Evolutionary conservation across 495 filamentous ascomycete genomes (phyloP), one percentile per base, ranked within the genome.

Genomic region (Sabuloglossum arenarium): DNA sequence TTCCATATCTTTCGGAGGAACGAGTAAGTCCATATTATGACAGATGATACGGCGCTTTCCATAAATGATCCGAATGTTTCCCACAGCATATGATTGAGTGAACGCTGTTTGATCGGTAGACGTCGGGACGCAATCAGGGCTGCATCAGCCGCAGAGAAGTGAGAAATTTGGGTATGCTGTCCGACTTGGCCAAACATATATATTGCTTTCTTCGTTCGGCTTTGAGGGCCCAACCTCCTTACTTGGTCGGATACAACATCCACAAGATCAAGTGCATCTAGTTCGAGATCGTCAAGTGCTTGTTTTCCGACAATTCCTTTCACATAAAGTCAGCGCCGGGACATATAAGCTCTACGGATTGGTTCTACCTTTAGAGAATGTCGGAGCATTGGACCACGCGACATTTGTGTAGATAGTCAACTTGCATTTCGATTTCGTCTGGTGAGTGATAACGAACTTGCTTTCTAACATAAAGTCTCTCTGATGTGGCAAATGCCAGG

Each of bases 371-470:
- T 79, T 85, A 58, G 69, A 82, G 61, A 77, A 78, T 55, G 68
- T 72, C 2, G 82, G 81, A 39, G 76, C 69, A 61, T 78, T 79
- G 28, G 79, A 75, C 91, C 91, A 98, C 55, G 86, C 85, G 21
- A 94, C 82, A 60, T 82, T 82, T 28, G 80, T 88, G 68, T 84
- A 95, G 51, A 98, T 79, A 21, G 88, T 79, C 43, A 98, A 75
- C 67, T 90, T 96, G 66, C 88, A 89, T 65, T 84, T 89, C 16
- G 85, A 88, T 66, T 95, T 96, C 16, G 86, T 79, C 55, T 88
- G 74, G 64, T 95, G 86, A 10, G 91, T 95, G 58, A 98, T 94
- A 50, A 94, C 87, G 55, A 95, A 79, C 70, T 95, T 96, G 59
- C 78, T 89, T 30, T 90, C 79, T 31, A 97, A 72, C 62, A 83